A percentile compares a stretch with the other conserved stretches of the same genome.
These are phyloP conservation scores for Penicillium angulare DNA, from an alignment of 495 filamentous ascomycete species.

Conservation along the genomic window DNA sequence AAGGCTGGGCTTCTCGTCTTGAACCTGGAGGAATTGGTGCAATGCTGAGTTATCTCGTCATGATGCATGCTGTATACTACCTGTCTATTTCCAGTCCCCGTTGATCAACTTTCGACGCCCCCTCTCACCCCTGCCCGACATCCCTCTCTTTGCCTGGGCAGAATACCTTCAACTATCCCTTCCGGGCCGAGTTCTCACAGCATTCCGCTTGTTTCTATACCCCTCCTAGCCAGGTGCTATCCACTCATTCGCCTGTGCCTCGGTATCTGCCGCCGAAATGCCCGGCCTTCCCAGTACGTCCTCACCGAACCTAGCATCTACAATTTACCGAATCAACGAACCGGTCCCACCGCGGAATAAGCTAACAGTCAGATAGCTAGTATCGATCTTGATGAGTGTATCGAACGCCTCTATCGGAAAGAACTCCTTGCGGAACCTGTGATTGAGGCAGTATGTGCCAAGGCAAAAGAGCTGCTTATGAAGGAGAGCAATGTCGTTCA, in stretches of 20 bases:
- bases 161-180: slow-evolving; percentile 1
- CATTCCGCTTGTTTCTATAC: neutral
- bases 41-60: slow-evolving; percentile 12
- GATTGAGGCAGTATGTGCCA: slow-evolving; percentile 98
- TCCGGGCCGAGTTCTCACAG: neutral
- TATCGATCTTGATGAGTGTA: slow-evolving; percentile 98
- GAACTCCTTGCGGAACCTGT: slow-evolving; percentile 96
- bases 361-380: slow-evolving; percentile 58
- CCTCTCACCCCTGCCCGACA: slow-evolving; percentile 1
- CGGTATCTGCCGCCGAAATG: slow-evolving; percentile 50
- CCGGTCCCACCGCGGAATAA: neutral
- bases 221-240: neutral
- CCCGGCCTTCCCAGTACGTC: slow-evolving; percentile 82
- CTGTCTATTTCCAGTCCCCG: slow-evolving; percentile 2
- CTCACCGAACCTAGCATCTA: neutral
- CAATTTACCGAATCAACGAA: neutral
- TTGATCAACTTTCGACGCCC: slow-evolving; percentile 4
- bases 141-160: slow-evolving; percentile 6
- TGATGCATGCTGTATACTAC: slow-evolving; percentile 13
- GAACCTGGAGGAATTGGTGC: slow-evolving; percentile 7
- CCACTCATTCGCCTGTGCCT: slow-evolving; percentile 3
- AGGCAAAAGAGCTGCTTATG: slow-evolving; percentile 97
- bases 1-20: neutral
- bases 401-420: slow-evolving; percentile 91
- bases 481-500: slow-evolving; percentile 99